Evolutionary conservation across 1,139 yeast species (phyloP), one percentile per base, ranked within the genome.

Genomic region (Pichia sorboxylosa): DNA sequence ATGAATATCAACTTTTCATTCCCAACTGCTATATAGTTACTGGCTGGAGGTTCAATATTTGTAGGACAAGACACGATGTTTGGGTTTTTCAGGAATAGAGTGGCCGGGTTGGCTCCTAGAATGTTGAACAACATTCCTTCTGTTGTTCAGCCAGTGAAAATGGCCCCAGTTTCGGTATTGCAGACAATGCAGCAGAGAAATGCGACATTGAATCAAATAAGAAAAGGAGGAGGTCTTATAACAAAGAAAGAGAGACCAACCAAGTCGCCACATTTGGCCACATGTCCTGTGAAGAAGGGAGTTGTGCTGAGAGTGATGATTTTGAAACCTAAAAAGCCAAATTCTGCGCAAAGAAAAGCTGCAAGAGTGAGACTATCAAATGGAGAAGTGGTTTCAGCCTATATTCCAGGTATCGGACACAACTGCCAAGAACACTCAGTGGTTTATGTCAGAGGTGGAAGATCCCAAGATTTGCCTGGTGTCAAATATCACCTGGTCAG

Each of bases 361-460:
- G 85, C 94, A 46, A 79, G 97, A 64, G 98, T 92, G 19, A 71
- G 95, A 57, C 67, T 92, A 41, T 73, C 94, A 14, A 90, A 83
- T 50, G 98, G 98, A 22, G 79, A 77, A 45, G 78, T 82, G 32
- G 71, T 90, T 14, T 78, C 93, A 33, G 95, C 96, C 3, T 85
- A 87, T 55, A 90, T 92, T 39, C 96, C 97, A 10, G 99, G 99
- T 36, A 97, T 90, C 54, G 98, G 99, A 17, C 98, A 92, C 58
- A 90, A 90, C 52, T 90, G 93, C 27, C 97, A 90, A 61, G 99
- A 92, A 59, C 99, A 92, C 61, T 84, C 93, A 52, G 93, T 90
- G 35, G 97, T 92, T 2, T 72, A 78, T 36, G 94, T 92, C 2
- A 73, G 98, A 57, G 99, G 99, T 17, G 99, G 98, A 13, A 76